phyloP scores from a whole-genome alignment of 768 basidiomycete genomes.

The Strobilomyces dryophilus region DNA sequence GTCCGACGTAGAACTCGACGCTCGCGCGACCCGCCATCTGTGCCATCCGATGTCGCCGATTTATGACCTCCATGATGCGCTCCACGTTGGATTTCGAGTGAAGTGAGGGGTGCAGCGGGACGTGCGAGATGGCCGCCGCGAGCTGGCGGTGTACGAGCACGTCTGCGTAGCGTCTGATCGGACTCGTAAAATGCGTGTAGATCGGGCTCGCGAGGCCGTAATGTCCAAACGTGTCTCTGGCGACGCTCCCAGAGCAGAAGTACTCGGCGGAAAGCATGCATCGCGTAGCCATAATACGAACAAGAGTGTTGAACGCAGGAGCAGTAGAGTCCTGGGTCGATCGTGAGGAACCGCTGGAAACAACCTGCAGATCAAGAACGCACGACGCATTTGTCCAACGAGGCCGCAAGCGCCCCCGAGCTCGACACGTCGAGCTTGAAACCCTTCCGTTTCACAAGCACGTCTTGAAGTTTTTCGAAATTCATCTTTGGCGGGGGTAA shows the following conservation, averaged over 20 bases:
- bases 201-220: slow-evolving; percentile 97
- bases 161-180: slow-evolving; percentile 94
- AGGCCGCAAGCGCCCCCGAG: slow-evolving; percentile 84
- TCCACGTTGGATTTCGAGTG: slow-evolving; percentile 90
- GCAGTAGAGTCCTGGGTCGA: slow-evolving; percentile 64
- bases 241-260: slow-evolving; percentile 93
- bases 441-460: slow-evolving; percentile 80
- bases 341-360: neutral
- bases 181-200: slow-evolving; percentile 98
- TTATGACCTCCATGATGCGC: slow-evolving; percentile 79
- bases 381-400: slow-evolving; percentile 84
- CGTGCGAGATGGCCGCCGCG: slow-evolving; percentile 80
- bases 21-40: slow-evolving; percentile 97
- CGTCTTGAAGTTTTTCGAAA: slow-evolving; percentile 94
- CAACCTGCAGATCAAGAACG: slow-evolving; percentile 25
- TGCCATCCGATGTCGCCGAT: slow-evolving; percentile 90
- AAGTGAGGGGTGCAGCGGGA: slow-evolving; percentile 78
- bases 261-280: slow-evolving; percentile 99
- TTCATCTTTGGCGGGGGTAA: slow-evolving; percentile 87
- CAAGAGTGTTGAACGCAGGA: slow-evolving; percentile 94
- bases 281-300: slow-evolving; percentile 97
- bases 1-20: slow-evolving; percentile 95
- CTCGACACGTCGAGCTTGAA: slow-evolving; percentile 84
- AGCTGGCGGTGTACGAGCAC: slow-evolving; percentile 94
- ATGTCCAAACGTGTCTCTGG: slow-evolving; percentile 89